Evolutionary conservation across 2,329 filamentous ascomycete species (phyloP).

Genomic region (Fusarium udum): DNA sequence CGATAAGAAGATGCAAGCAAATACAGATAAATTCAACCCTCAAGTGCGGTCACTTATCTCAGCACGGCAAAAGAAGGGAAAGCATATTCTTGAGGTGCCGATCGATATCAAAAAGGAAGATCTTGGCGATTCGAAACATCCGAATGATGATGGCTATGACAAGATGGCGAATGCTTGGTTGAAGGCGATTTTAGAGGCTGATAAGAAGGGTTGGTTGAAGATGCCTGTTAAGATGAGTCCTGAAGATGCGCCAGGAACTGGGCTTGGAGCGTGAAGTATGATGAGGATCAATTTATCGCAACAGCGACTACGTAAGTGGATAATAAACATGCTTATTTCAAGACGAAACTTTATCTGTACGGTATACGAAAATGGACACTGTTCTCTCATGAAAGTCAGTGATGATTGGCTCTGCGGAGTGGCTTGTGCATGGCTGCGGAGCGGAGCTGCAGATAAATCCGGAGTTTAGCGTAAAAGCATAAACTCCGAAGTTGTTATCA

Average conservation of each 20-base stretch:
- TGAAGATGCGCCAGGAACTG: constrained; percentile 14
- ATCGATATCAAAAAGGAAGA: constrained; percentile 21
- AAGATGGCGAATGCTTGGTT: constrained; percentile 33
- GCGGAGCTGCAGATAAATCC: neutral
- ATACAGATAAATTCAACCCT: constrained; percentile 24
- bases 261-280: neutral
- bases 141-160: constrained; percentile 27
- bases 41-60: constrained; percentile 10
- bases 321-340: neutral
- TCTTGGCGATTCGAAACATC: constrained; percentile 22
- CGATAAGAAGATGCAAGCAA: constrained; percentile 18
- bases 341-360: neutral
- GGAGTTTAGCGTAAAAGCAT: neutral
- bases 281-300: too few relatives aligned
- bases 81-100: constrained; percentile 17
- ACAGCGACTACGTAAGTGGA: neutral
- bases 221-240: constrained; percentile 8
- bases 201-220: constrained; percentile 26
- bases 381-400: neutral
- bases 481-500: neutral
- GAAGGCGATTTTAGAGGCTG: constrained; percentile 17
- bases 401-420: constrained; percentile 3
- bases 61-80: neutral
- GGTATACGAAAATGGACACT: neutral
- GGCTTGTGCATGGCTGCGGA: neutral